Evolutionary conservation across 1,284 basidiomycete genomes (phyloP), one percentile per base, ranked within the genome.

Genomic region (Cryptococcus sp.): DNA sequence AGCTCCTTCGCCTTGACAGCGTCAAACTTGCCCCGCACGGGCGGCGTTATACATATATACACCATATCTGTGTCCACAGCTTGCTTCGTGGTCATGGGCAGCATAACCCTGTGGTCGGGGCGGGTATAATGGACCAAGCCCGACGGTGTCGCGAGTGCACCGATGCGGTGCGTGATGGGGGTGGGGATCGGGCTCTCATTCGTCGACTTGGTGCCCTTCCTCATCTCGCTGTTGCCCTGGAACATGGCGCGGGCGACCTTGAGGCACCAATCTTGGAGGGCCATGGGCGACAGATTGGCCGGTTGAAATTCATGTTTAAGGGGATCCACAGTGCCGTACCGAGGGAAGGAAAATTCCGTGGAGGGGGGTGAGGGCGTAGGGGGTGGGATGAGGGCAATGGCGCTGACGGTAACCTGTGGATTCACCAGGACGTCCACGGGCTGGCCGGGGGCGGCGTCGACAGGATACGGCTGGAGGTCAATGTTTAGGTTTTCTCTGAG

Each of bases 1-100:
- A 92, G 79, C 36, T 78, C 82, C 6, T 79, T 70, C 0, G 92
- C 90, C 61, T 84, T 85, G 55, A 77, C 76, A 0, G 77, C 84
- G 61, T 95, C 84, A 69, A 98, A 95, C 74, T 89, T 91, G n/a
- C 93, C 93, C 3, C 91, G 84, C 39, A 86, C 79, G 2, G 80
- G 80, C 0, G 91, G 89, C 0, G 91, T 90, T 48, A 89, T 81
- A 43, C 87, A 75, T 23, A 94, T 81, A 71, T 93, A 96, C 21
- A 78, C 76, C 59, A 78, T 71, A 21, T 75, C 68, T 4, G 69
- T 71, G 11, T 64, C 59, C 6, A 63, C 65, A 20, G 71, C 68
- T 24, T 61, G 58, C 11, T 57, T 53, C 4, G 53, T 55, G 0
- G 65, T 61, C 6, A 70, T 38, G 2, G 71, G 72, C 11, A 73